Evolutionary conservation across 2,329 filamentous ascomycete species (phyloP).

Genomic region (Verticillium albo-atrum): DNA sequence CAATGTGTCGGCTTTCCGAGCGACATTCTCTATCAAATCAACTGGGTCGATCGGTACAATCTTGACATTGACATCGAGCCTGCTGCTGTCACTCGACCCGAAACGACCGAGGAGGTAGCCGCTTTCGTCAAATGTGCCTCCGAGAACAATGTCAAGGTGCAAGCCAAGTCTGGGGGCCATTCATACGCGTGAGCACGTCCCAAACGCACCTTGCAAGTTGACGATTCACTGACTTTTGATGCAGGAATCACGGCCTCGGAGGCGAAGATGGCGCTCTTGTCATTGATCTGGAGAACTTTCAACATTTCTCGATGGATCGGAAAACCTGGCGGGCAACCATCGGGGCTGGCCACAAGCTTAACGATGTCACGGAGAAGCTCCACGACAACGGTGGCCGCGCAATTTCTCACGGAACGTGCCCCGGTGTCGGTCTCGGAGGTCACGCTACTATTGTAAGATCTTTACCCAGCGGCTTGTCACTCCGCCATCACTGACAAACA

Average conservation of each 20-base stretch:
- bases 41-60: slow-evolving; percentile 51
- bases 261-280: slow-evolving; percentile 46
- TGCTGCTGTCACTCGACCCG: slow-evolving; percentile 51
- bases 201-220: too few species aligned
- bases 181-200: slow-evolving; percentile 48
- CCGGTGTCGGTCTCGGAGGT: slow-evolving; percentile 53
- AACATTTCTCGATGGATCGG: slow-evolving; percentile 48
- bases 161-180: slow-evolving; percentile 60
- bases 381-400: slow-evolving; percentile 49
- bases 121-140: slow-evolving; percentile 54
- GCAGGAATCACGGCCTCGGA: slow-evolving; percentile 33
- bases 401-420: slow-evolving; percentile 56
- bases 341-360: slow-evolving; percentile 48
- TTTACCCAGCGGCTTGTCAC: not conserved
- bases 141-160: slow-evolving; percentile 45
- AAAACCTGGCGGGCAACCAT: slow-evolving; percentile 49
- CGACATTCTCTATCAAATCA: slow-evolving; percentile 36
- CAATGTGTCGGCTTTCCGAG: slow-evolving; percentile 43
- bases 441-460: slow-evolving; percentile 50
- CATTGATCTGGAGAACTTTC: slow-evolving; percentile 50
- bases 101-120: slow-evolving; percentile 48
- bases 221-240: not conserved
- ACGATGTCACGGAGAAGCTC: slow-evolving; percentile 45
- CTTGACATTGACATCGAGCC: slow-evolving; percentile 46
- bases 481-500: not conserved